Conservation (phyloP, 306 rosid genomes). For the Medicago arabica region DNA sequence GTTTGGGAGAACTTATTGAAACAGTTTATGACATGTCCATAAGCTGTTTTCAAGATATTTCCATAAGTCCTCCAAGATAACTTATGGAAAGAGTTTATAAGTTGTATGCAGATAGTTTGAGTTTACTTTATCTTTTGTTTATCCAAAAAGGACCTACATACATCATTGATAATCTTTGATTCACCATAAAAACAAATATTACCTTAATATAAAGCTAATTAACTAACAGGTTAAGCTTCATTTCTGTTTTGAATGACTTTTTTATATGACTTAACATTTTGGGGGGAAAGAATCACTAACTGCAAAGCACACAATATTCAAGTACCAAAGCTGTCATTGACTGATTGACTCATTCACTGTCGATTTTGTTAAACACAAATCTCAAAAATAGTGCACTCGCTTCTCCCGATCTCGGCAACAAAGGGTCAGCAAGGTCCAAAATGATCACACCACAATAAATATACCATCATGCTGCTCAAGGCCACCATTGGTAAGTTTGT, state of each 20-base stretch:
- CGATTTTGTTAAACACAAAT: background rate
- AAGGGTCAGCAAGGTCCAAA: background rate
- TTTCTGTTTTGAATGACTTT: too few species aligned
- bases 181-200: background rate
- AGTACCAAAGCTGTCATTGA: slow-evolving; percentile 1
- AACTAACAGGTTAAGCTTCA: background rate
- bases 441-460: slow-evolving; percentile 12
- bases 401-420: background rate
- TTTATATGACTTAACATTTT: background rate
- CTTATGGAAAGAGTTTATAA: background rate
- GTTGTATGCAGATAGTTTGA: too few species aligned
- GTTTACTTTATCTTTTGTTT: background rate
- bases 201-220: background rate
- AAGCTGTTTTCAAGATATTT: background rate
- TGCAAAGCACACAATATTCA: background rate
- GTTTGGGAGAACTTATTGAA: background rate
- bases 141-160: background rate
- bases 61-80: background rate
- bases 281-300: background rate
- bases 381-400: slow-evolving; percentile 6
- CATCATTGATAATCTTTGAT: background rate
- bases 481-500: slow-evolving; percentile 2
- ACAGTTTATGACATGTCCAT: background rate
- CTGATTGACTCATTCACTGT: background rate
- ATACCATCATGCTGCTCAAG: background rate